Evolutionary conservation across 2,329 filamentous ascomycete species (phyloP).

Genomic region (Alternaria metachromatica): DNA sequence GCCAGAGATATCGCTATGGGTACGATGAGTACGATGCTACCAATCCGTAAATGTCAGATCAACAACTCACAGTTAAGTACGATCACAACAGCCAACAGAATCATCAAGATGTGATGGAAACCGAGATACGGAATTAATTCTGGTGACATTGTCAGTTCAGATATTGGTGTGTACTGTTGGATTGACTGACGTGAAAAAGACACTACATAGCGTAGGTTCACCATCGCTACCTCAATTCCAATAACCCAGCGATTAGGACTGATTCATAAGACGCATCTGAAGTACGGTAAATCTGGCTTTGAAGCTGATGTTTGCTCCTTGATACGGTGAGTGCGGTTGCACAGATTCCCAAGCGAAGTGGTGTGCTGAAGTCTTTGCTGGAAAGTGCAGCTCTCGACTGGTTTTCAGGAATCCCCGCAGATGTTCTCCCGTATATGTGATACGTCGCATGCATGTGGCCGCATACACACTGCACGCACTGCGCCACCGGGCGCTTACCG

Average conservation of each 20-base stretch:
- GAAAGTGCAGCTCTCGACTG: neutral
- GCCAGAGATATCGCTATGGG: neutral
- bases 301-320: neutral
- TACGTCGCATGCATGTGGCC: neutral
- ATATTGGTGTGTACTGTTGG: too few species aligned
- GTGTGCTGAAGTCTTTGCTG: too few species aligned
- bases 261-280: neutral
- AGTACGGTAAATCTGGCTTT: neutral
- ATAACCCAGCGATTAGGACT: too few species aligned
- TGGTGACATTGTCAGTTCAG: neutral
- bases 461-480: neutral
- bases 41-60: neutral
- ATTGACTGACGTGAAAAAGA: neutral
- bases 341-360: too few species aligned
- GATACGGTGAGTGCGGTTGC: too few species aligned
- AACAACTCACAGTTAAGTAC: neutral
- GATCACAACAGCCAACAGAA: neutral
- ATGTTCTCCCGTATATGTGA: neutral
- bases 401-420: neutral
- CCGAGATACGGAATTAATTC: neutral
- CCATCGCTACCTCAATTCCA: neutral
- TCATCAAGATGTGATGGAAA: neutral
- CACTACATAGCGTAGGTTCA: neutral
- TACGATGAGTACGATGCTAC: neutral
- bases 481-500: neutral